These are phyloP conservation scores for Umbelopsis sp. DNA, from an alignment of 192 early-diverging fungal species.

Conservation along the genomic window DNA sequence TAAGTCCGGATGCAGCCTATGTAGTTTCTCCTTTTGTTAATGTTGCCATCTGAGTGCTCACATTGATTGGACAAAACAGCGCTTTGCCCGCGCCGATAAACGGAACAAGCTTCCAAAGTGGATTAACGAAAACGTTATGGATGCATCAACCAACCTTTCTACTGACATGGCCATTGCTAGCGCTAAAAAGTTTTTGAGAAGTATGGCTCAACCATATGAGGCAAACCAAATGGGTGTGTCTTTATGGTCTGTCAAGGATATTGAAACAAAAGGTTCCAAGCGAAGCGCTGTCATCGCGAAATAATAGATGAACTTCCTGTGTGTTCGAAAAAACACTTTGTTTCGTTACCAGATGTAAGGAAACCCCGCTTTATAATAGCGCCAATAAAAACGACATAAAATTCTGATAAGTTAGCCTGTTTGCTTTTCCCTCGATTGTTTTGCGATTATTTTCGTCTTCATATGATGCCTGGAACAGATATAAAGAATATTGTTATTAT, in stretches of 20 bases:
- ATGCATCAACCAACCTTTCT: conserved; percentile 87
- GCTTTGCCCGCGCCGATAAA: conserved; percentile 94
- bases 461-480: not conserved
- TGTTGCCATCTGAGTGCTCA: not conserved
- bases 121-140: conserved; percentile 90
- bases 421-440: too few relatives aligned
- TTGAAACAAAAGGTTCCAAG: conserved; percentile 42
- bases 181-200: conserved; percentile 90
- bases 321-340: not conserved
- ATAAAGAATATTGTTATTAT: conserved; percentile 44
- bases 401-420: not conserved
- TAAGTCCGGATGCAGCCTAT: too few relatives aligned
- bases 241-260: conserved; percentile 80
- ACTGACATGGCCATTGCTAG: conserved; percentile 96
- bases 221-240: conserved; percentile 82
- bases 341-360: not conserved
- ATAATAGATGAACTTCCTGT: not conserved
- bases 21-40: too few relatives aligned
- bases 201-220: conserved; percentile 97
- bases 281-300: not conserved
- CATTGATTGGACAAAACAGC: conserved; percentile 33
- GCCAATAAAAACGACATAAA: not conserved
- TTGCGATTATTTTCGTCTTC: not conserved
- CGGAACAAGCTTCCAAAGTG: conserved; percentile 95
- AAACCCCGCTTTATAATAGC: too few relatives aligned